Base-by-base conservation (phyloP, 495 filamentous ascomycete species). In the Diplogelasinospora grovesii region DNA sequence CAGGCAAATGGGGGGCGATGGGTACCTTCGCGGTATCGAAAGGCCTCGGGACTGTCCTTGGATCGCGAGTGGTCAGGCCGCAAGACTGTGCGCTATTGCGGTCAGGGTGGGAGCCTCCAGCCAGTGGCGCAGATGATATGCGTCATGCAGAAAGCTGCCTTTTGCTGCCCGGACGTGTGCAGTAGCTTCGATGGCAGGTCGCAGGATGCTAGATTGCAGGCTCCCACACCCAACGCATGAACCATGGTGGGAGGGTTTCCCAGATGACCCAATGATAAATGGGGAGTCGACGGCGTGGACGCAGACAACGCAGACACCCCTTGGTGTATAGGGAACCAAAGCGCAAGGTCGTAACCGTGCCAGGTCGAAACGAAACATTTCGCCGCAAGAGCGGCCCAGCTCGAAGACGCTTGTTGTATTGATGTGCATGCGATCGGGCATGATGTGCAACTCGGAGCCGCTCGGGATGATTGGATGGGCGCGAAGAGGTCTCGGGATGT, bases 81-180 rank as follows among this genome's bases (percentile, higher is more conserved):
- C 22, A 43, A 19, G 30, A 35, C 31, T 14, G 15, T 16, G 13
- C 20, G 8, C 15, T n/a, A n/a, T n/a, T n/a, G 29, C 16, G 16
- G 6, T 7, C 9, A 40, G 23, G 30, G 31, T 26, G 16, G 10
- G 18, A 15, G 9, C 9, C n/a, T 5, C 13, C 25, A 24, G 37
- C 16, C 31, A 41, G 46, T 60, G 51, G 53, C 35, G 56, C 52
- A 52, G 54, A 52, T 52, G 35, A 38, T 36, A 53, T 56, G 49
- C 59, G 54, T 56, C 46, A 63, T 63, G 59, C 56, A 61, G n/a
- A 39, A 43, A 39, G 46, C 48, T 45, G 45, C 35, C 23, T 31
- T 39, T 26, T 40, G 30, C 36, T 49, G 42, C 42, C 38, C 40
- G 18, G 41, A 21, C 41, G 28, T n/a, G n/a, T 49, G 45, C 42